Conservation (phyloP, 1,284 basidiomycete species). For the Ustilago bromivora region DNA sequence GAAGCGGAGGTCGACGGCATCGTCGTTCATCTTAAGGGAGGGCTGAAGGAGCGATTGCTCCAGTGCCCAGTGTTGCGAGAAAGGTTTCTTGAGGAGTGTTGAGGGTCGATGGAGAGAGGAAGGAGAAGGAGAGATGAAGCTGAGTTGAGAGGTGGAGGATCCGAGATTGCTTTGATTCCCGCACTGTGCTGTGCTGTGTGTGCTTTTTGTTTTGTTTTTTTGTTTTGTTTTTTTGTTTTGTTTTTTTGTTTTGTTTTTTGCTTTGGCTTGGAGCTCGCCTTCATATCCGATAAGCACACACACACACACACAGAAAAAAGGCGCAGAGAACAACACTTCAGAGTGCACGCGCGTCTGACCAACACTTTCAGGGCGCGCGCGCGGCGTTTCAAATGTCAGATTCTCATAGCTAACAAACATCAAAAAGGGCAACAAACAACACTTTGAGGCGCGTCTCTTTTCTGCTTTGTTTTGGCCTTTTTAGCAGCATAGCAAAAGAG, state of each 20-base stretch:
- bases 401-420: neutral
- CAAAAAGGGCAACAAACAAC: neutral
- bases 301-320: neutral
- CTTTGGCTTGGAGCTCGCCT: neutral
- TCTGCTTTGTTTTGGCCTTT: slow-evolving; percentile 20
- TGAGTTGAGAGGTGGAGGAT: slow-evolving; percentile 3
- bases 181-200: slow-evolving; percentile 6
- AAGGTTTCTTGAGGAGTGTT: slow-evolving; percentile 4
- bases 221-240: neutral
- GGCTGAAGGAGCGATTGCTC: slow-evolving; percentile 21
- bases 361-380: neutral
- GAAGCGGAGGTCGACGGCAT: slow-evolving; percentile 53
- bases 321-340: slow-evolving; percentile 3
- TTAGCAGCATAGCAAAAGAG: neutral
- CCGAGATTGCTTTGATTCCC: neutral
- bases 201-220: neutral
- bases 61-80: slow-evolving; percentile 14
- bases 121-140: neutral
- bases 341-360: slow-evolving; percentile 2
- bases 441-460: slow-evolving; percentile 16
- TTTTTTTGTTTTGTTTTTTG: neutral
- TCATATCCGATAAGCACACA: slow-evolving; percentile 3
- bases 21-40: slow-evolving; percentile 37
- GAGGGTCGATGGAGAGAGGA: slow-evolving; percentile 1
- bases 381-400: neutral